Evolutionary conservation across 108 stramenopile species (phyloP).

Genomic region (Chaetoceros muelleri): DNA sequence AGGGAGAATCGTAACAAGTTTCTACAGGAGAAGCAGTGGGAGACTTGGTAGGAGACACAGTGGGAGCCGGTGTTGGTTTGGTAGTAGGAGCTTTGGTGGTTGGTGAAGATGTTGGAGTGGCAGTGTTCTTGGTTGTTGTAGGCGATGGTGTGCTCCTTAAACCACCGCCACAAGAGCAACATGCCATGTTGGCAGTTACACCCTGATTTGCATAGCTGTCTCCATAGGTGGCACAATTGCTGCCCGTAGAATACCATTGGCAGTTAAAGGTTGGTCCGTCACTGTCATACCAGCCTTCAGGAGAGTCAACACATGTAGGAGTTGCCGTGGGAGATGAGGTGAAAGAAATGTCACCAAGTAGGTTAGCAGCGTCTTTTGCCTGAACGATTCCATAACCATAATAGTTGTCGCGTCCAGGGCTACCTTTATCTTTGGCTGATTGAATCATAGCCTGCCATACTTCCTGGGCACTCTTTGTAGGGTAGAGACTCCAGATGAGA

Average conservation of each 20-base stretch:
- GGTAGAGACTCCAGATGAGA: constrained; percentile 17
- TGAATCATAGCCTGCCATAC: constrained; percentile 14
- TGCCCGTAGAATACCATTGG: constrained; percentile 4
- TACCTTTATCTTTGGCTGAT: constrained; percentile 11
- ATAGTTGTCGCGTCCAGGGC: constrained; percentile 14
- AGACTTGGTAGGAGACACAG: not conserved
- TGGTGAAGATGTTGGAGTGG: not conserved
- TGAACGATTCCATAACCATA: constrained; percentile 26
- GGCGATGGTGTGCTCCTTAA: not conserved
- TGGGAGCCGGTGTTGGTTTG: not conserved
- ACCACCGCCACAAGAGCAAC: constrained; percentile 11
- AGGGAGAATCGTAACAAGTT: constrained; percentile 5
- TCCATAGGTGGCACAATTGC: constrained; percentile 4
- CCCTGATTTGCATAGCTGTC: constrained; percentile 5
- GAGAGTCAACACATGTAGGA: constrained; percentile 4
- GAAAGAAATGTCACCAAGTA: not conserved
- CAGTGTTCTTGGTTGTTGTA: not conserved
- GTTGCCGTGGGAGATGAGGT: no score
- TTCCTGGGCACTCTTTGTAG: constrained; percentile 9
- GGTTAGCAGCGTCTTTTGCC: constrained; percentile 18
- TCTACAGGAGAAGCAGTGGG: not conserved
- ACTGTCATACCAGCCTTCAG: constrained; percentile 2
- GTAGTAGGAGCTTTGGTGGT: not conserved
- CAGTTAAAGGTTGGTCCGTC: constrained; percentile 5
- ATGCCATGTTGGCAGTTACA: constrained; percentile 9